Evolutionary conservation across 2,329 filamentous ascomycete genomes (phyloP), one percentile per base, ranked within the genome.

Genomic region (Penicillium sp.): DNA sequence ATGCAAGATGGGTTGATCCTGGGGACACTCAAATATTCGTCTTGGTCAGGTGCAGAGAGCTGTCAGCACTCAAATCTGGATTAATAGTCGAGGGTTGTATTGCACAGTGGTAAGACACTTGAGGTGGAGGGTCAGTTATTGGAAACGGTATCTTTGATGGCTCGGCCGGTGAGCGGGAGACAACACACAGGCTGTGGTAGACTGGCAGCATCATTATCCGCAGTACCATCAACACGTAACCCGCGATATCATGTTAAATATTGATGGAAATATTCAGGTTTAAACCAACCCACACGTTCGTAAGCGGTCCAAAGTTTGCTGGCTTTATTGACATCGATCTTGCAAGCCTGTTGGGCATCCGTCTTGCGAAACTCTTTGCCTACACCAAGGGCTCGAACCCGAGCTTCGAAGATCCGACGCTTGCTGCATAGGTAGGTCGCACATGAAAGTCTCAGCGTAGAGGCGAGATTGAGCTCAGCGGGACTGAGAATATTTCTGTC

Each of bases 301-400:
- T 90, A 97, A 6, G 91, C 91, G 37, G 86, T 86, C 89, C 91
- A 96, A 45, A 97, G 80, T 73, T 93, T 93, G 62, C 90, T 95
- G 3, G 92, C 91, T 79, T 97, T 97, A 80, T 97, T 97, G 71
- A 97, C 93, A 67, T 97, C 93, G 60, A 97, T 96, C 79, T 95
- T 95, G 82, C 91, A 96, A n/a, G 90, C 91, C 72, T 96, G 90
- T 73, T 97, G 93, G 6, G 91, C 91, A 70, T 96, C 90, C 1
- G 93, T 97, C 82, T 96, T 96, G 71, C 90, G 87, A 72, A 96
- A 97, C 67, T 92, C 89, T 74, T 95, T 94, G 69, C 83, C 82
- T 35, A 84, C 85, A 53, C 78, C 75, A 37, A 85, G 76, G 2
- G 86, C 83, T 56, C 88, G 83, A 34, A 93, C 82, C 39, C 90